Evolutionary conservation across 2,329 filamentous ascomycete genomes (phyloP).

Genomic region (Emergomyces pasteurianus): DNA sequence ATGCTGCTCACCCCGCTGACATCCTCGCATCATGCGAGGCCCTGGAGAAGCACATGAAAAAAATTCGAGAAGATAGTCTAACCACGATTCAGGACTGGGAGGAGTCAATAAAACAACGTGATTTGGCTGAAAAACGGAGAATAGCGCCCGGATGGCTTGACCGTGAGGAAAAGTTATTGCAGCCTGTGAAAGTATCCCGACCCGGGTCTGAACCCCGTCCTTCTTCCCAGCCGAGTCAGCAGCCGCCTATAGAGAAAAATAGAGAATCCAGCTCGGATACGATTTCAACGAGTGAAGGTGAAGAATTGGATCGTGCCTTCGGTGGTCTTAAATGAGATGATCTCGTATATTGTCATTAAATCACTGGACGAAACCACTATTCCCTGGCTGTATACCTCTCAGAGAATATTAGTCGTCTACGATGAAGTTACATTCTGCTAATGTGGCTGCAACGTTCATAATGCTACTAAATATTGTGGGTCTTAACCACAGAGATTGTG

Average conservation of each 20-base stretch:
- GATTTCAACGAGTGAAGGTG: conserved; percentile 35
- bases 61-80: conserved; percentile 56
- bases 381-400: neutral
- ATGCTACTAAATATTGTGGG: neutral
- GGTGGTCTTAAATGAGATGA: conserved; percentile 38
- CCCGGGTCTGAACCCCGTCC: conserved; percentile 10
- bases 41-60: conserved; percentile 62
- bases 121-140: conserved; percentile 51
- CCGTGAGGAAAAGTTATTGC: conserved; percentile 47
- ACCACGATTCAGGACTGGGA: conserved; percentile 58
- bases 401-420: too few species aligned
- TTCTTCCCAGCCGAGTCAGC: conserved; percentile 27
- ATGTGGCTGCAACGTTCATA: neutral
- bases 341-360: neutral
- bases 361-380: neutral
- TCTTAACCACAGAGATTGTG: neutral
- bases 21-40: conserved; percentile 73
- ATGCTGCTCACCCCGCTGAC: conserved; percentile 74
- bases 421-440: neutral
- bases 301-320: conserved; percentile 44
- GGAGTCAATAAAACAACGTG: conserved; percentile 45
- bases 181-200: conserved; percentile 30
- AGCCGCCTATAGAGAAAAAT: conserved; percentile 20
- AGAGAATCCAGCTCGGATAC: conserved; percentile 26
- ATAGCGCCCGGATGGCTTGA: conserved; percentile 56